Percentiles rank a stretch among this genome's conserved stretches.
Conservation (phyloP, 805 yeast genomes). For the Candida pseudofarinosa region DNA sequence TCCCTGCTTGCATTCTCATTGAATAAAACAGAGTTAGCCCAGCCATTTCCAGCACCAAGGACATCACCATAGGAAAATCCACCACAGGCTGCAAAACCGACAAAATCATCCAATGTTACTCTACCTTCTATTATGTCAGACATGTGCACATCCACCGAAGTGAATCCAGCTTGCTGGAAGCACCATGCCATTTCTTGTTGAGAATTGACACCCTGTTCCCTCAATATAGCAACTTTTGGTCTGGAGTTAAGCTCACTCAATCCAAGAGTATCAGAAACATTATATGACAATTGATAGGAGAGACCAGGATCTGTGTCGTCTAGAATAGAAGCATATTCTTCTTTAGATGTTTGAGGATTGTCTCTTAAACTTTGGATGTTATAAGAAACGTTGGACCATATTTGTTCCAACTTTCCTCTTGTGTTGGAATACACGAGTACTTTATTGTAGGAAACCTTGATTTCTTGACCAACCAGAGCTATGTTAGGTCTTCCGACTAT, state of each 20-base stretch:
- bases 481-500: conserved; percentile 69
- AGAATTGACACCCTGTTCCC: conserved; percentile 98
- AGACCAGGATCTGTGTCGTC: conserved; percentile 92
- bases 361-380: conserved; percentile 89
- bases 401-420: conserved; percentile 70
- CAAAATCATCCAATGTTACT: conserved; percentile 71
- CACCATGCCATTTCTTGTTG: conserved; percentile 99
- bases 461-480: conserved; percentile 39
- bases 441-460: conserved; percentile 47
- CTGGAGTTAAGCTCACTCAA: conserved; percentile 34
- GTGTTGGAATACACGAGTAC: conserved; percentile 44
- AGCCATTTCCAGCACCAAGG: conserved; percentile 96
- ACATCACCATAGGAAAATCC: conserved; percentile 99
- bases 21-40: conserved; percentile 95
- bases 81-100: conserved; percentile 97
- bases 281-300: conserved; percentile 70
- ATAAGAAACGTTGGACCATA: conserved; percentile 87
- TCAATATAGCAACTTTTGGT: conserved; percentile 91
- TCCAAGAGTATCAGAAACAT: conserved; percentile 49
- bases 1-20: conserved; percentile 72
- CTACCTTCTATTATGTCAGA: conserved; percentile 77
- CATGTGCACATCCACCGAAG: conserved; percentile 94
- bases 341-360: conserved; percentile 85
- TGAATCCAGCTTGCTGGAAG: conserved; percentile 92
- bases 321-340: conserved; percentile 69